A percentile compares a stretch with the other conserved stretches of the same genome.
phyloP scores from a whole-genome alignment of 139 green algal genomes.

The Coelastrella sp. region DNA sequence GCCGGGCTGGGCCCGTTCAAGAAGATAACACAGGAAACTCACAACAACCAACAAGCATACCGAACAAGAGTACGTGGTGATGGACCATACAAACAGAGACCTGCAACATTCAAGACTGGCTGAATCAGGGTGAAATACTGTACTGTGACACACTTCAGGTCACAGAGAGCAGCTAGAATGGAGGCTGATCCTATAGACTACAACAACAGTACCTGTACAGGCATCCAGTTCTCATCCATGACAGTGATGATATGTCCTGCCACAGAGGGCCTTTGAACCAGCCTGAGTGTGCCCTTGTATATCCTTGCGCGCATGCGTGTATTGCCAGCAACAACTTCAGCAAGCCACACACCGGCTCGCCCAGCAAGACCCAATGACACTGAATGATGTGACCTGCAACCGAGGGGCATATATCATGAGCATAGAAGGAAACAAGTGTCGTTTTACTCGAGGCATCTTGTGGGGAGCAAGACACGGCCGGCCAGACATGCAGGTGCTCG shows the following conservation, averaged over 20 bases:
- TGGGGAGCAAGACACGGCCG: neutral
- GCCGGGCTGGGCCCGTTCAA: too few relatives aligned
- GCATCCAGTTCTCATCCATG: slow-evolving; percentile 15
- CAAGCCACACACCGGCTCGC: slow-evolving; percentile 2
- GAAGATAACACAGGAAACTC: too few relatives aligned
- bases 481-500: neutral
- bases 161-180: too few relatives aligned
- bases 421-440: neutral
- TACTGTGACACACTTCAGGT: too few relatives aligned
- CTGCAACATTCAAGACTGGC: too few relatives aligned
- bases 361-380: neutral
- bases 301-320: neutral
- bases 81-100: too few relatives aligned
- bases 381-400: neutral
- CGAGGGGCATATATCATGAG: neutral
- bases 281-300: neutral
- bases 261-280: neutral
- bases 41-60: too few relatives aligned
- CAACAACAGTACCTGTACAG: neutral
- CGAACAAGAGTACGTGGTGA: too few relatives aligned
- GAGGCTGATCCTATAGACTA: neutral
- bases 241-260: slow-evolving; percentile 24
- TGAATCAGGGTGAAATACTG: too few relatives aligned
- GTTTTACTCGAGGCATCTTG: neutral
- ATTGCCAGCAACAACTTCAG: neutral